Evolutionary conservation across 208 protist species (phyloP), one percentile per base, ranked within the genome.

Genomic region (Acanthamoeba lenticulata): DNA sequence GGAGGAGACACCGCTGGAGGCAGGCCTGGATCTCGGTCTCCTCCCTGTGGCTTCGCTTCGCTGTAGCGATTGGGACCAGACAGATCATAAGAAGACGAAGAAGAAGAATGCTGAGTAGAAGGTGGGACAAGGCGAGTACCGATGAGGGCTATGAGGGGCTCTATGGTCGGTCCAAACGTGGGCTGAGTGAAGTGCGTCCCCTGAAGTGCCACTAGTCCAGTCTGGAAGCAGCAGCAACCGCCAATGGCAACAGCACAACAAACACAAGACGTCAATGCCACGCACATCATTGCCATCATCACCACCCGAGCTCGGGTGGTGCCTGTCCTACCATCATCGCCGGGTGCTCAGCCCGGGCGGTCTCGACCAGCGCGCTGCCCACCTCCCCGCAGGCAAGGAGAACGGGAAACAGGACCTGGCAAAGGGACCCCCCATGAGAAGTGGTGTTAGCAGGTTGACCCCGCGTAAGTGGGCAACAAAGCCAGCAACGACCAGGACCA

Each of bases 281-380:
- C 15, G 62, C 34, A 21, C 1, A 36, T 60, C 52, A 21, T 27
- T 60, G 11, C 52, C 52, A 27, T 11, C 52, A 60, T 21, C 15
- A n/a, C n/a, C n/a, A n/a, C n/a, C n/a, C n/a, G n/a, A n/a, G n/a
- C n/a, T n/a, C n/a, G n/a, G n/a, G n/a, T n/a, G n/a, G n/a, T n/a
- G n/a, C n/a, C n/a, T n/a, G n/a, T n/a, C 62, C n/a, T 72, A 72
- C 62, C 62, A 72, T 72, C 62, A 72, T 72, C 2, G 62, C 62
- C 2, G 62, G 62, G 36, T 72, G 62, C n/a, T 72, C 62, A 11
- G 6, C 34, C 9, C 62, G 62, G 2, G 62, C 62, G 17, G 62
- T 29, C 17, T 32, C 34, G 62, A 72, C 62, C 34, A 72, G 27
- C 1, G 3, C 62, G 15, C 27, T 2, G 27, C 62, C 62, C 13